Base-by-base conservation (phyloP, 1,284 basidiomycete species). In the Moesziomyces sp. region DNA sequence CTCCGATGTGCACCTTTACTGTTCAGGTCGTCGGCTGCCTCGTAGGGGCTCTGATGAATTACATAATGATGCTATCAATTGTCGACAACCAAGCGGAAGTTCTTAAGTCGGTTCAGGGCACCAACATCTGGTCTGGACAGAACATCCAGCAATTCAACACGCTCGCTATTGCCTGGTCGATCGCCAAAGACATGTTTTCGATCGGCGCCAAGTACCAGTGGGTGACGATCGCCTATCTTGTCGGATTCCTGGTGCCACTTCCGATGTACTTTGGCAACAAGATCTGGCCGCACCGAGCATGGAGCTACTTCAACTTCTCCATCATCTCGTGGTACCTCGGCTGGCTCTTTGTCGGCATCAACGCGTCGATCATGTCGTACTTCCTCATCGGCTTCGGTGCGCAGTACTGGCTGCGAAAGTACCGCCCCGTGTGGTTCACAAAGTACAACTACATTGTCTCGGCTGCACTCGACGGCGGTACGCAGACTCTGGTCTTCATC, bases 371-470 rank as follows among this genome's bases (percentile, higher is more conserved):
- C 49, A 38, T 51, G 8, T 58, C 58, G 30, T 62, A 64, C 51
- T 61, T 76, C 24, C 19, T 68, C 19, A 30, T 73, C 14, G 73
- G 69, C 48, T 56, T 76, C 51, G 47, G 55, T 45, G 52, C 58
- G 21, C 73, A 76, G 52, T 73, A 52, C 47, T 73, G 58, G 53
- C 56, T 76, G n/a, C 56, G 73, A 42, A 68, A 48, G 43, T 64
- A 60, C 49, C 53, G 60, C 44, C 70, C 70, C 9, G 46, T 34
- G 24, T 62, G 55, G 52, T 73, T 68, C 86, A 85, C 87, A 79
- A 88, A 89, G 80, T 90, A 90, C 84, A 91, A 91, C 84, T 91
- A 90, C 78, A 87, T 91, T 60, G 84, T 91, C 2, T 89, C 89
- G 11, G 90, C 89, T 40, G 90, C 89, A 5, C 83, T 91, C 23